phyloP scores from a whole-genome alignment of 2,329 filamentous ascomycete species.

The Aureobasidium sp. region DNA sequence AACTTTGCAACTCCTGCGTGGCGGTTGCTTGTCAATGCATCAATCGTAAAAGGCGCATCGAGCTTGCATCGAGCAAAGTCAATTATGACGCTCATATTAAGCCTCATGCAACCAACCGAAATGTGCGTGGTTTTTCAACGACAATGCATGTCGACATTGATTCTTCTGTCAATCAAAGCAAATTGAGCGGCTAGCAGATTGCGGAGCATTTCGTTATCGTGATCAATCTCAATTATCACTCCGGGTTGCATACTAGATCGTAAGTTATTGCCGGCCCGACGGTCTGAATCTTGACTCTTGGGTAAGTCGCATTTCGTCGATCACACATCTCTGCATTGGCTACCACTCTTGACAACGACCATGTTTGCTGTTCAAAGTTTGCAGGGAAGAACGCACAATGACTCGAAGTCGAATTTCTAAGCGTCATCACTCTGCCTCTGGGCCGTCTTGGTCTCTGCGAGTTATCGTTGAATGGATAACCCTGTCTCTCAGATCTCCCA shows the following conservation, averaged over 20 bases:
- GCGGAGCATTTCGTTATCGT: not conserved
- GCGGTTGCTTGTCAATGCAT: not conserved
- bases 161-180: not conserved
- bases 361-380: not conserved
- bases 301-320: not conserved
- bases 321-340: no score
- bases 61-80: slow-evolving; percentile 1
- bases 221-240: no score
- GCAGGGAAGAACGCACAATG: slow-evolving; percentile 1
- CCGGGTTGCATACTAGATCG: no score
- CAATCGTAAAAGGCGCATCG: slow-evolving; percentile 1
- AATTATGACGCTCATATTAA: slow-evolving; percentile 12
- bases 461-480: not conserved
- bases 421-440: slow-evolving; percentile 6
- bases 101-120: slow-evolving; percentile 4
- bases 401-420: slow-evolving; percentile 1
- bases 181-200: not conserved
- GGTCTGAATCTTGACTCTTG: no score
- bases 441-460: not conserved
- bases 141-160: not conserved
- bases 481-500: not conserved
- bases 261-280: no score
- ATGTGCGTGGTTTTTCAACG: not conserved
- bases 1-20: not conserved
- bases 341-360: not conserved